Evolutionary conservation across 768 basidiomycete species (phyloP), one percentile per base, ranked within the genome.

Genomic region (Tremella mesenterica): DNA sequence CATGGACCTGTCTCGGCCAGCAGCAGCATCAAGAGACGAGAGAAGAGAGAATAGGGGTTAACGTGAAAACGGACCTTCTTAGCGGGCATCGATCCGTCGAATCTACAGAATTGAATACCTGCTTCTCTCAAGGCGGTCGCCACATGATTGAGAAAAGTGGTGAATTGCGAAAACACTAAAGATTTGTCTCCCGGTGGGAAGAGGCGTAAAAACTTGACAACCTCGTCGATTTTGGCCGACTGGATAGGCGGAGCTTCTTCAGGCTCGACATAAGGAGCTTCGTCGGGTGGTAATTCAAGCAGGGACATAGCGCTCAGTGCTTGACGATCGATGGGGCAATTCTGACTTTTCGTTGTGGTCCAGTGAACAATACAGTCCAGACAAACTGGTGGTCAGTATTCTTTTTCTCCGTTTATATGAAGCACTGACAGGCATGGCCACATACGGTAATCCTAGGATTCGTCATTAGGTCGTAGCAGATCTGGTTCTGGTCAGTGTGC

Each of bases 141-240:
- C 58, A 91, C 87, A 76, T 87, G 85, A 74, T 87, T 84, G 49
- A 90, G 71, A 74, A 88, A 90, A 2, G 81, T 80, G 3, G 88
- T 92, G 64, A 90, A 92, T 62, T 92, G 89, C 2, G 86, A 88
- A 67, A 92, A 92, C 1, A 92, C 87, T 2, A 92, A 75, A 2
- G 85, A 84, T 71, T 92, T 92, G 57, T 88, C 85, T 1, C 77
- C 79, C 3, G 61, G 55, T 0, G 85, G 85, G 4, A 81, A 85
- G 12, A 89, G 71, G 56, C 79, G 76, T 38, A 92, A 77, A 38
- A 89, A 78, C 48, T 85, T 80, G 20, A 88, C 69, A 14, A 92
- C 75, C 61, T 89, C 87, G 48, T 86, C 84, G 48, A 89, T 85
- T 73, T 92, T 92, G 10, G 86, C 86, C 20, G 89, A 90, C 36